Conservation (phyloP, 78 protist genomes). For the Planoprotostelium fungivorum region DNA sequence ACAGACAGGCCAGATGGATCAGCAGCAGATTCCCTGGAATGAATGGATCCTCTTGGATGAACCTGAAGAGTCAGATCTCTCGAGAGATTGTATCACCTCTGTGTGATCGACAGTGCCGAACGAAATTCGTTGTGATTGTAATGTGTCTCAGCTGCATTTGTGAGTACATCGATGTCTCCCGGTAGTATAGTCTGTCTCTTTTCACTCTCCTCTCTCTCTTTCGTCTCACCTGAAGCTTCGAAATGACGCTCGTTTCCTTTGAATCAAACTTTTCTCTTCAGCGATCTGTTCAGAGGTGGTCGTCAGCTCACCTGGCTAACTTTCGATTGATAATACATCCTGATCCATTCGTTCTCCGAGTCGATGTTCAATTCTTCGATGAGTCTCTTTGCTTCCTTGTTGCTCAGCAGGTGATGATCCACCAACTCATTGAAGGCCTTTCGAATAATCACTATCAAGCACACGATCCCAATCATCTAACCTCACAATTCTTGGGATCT, state of each 20-base stretch:
- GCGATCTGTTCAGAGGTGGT: background rate
- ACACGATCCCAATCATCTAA: background rate
- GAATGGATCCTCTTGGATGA: conserved; percentile 29
- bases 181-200: conserved; percentile 12
- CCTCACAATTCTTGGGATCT: conserved; percentile 41
- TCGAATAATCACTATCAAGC: too few relatives aligned
- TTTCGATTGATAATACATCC: conserved; percentile 11
- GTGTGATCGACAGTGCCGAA: background rate
- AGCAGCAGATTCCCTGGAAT: conserved; percentile 21
- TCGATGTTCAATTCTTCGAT: conserved; percentile 15
- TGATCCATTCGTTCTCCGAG: conserved; percentile 21
- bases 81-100: background rate
- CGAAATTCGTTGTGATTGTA: background rate
- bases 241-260: background rate
- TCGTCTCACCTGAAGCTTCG: background rate
- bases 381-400: conserved; percentile 19
- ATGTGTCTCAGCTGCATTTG: background rate
- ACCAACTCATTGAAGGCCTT: conserved; percentile 27
- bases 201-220: background rate
- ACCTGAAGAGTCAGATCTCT: background rate
- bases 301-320: background rate
- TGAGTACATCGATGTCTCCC: background rate
- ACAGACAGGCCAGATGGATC: conserved; percentile 35
- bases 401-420: conserved; percentile 24
- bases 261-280: conserved; percentile 9